phyloP scores from a whole-genome alignment of 1,139 yeast genomes.

The Scheffersomyces segobiensis region DNA sequence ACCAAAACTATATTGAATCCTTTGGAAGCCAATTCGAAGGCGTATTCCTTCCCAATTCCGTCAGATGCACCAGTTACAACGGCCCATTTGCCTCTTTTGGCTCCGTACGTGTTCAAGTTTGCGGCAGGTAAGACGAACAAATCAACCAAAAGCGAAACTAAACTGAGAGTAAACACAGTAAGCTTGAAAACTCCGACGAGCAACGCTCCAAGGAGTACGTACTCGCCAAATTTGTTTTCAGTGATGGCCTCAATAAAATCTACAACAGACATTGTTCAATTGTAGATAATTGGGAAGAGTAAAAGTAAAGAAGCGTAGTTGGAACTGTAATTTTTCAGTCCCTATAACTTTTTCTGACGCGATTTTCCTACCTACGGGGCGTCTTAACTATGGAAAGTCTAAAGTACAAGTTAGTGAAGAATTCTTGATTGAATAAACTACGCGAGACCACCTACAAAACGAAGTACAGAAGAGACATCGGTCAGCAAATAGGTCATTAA shows the following conservation, averaged over 20 bases:
- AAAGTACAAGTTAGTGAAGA: not conserved
- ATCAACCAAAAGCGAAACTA: constrained; percentile 50
- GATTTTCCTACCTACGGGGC: not conserved
- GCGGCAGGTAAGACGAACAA: constrained; percentile 66
- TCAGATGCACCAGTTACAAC: constrained; percentile 96
- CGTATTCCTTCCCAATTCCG: constrained; percentile 94
- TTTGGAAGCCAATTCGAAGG: constrained; percentile 77
- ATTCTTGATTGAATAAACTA: not conserved
- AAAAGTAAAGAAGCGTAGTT: not conserved
- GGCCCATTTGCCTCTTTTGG: constrained; percentile 70
- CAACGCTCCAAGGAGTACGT: constrained; percentile 34
- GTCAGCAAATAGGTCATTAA: too few species aligned
- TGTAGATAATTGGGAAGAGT: not conserved
- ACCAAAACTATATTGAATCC: constrained; percentile 84
- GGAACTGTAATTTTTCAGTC: not conserved
- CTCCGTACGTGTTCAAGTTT: constrained; percentile 69
- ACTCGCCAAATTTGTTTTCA: constrained; percentile 20
- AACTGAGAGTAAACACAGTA: constrained; percentile 38
- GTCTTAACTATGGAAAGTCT: not conserved
- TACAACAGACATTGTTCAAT: constrained; percentile 14
- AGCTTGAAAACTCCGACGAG: constrained; percentile 55
- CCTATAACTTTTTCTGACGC: not conserved
- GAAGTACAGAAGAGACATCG: too few species aligned
- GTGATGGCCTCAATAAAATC: constrained; percentile 17
- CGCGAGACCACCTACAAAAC: too few species aligned